A percentile compares a stretch with the other conserved stretches of the same genome.
phyloP scores from a whole-genome alignment of 2,329 filamentous ascomycete species.

The Botrytis cinerea region DNA sequence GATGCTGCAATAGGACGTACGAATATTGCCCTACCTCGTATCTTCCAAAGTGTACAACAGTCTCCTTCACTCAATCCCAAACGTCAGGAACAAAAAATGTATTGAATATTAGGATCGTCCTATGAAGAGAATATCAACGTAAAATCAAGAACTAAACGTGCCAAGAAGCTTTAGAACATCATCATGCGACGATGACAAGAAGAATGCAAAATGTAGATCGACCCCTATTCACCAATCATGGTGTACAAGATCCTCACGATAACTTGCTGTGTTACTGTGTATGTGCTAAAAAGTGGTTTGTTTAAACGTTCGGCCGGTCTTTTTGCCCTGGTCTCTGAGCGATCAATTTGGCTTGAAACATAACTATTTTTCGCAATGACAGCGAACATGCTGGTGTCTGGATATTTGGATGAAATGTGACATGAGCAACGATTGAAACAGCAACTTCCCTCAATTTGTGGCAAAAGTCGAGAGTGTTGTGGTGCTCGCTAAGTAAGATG shows the following conservation, averaged over 20 bases:
- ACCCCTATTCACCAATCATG: constrained; percentile 17
- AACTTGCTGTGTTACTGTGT: neutral
- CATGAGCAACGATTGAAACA: neutral
- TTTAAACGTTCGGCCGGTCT: neutral
- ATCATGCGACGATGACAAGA: constrained; percentile 19
- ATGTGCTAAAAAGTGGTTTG: neutral
- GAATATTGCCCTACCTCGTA: constrained; percentile 1
- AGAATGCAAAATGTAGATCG: constrained; percentile 14
- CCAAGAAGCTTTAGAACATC: neutral
- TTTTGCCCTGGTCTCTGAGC: neutral
- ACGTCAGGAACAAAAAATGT: neutral
- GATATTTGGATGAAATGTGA: neutral
- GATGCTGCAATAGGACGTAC: constrained; percentile 2
- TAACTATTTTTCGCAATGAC: neutral
- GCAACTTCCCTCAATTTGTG: neutral
- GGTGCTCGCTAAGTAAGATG: neutral
- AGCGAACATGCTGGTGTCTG: neutral
- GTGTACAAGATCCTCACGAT: neutral
- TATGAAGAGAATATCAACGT: neutral
- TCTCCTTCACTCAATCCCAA: neutral
- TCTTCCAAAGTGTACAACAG: neutral
- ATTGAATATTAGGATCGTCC: neutral
- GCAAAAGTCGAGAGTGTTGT: neutral
- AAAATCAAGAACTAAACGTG: neutral
- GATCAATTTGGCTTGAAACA: constrained; percentile 1